Percentiles rank a stretch among this genome's conserved stretches.
phyloP scores from a whole-genome alignment of 352 stramenopile species.

The Phytophthora rubi region DNA sequence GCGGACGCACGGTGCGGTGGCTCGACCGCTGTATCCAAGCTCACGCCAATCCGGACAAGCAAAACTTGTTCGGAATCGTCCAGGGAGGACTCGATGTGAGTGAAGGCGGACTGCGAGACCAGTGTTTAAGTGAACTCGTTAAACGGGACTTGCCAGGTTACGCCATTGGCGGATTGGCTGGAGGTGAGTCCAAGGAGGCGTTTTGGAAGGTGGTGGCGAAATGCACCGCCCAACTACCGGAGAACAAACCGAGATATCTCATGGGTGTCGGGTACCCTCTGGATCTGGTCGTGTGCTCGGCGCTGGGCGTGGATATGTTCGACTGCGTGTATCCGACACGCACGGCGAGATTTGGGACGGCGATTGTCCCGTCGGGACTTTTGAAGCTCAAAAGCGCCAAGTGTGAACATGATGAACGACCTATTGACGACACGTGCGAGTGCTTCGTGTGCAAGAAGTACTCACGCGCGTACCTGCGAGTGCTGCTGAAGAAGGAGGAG shows the following conservation, averaged over 20 bases:
- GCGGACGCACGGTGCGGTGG: conserved; percentile 93
- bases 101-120: conserved; percentile 91
- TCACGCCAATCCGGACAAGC: conserved; percentile 81
- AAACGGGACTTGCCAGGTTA: conserved; percentile 89
- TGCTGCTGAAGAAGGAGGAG: conserved; percentile 80
- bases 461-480: conserved; percentile 70
- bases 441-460: conserved; percentile 83
- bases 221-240: conserved; percentile 79
- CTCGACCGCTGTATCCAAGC: conserved; percentile 95
- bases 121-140: conserved; percentile 91
- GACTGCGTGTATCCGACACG: conserved; percentile 98
- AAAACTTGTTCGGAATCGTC: conserved; percentile 98
- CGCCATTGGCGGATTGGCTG: conserved; percentile 96
- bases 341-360: conserved; percentile 96
- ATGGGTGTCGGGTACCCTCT: conserved; percentile 98
- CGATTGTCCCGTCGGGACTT: conserved; percentile 78
- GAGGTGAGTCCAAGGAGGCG: conserved; percentile 92
- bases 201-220: conserved; percentile 96
- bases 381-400: conserved; percentile 75
- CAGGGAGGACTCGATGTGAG: conserved; percentile 95
- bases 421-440: conserved; percentile 73
- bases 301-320: conserved; percentile 97
- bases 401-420: conserved; percentile 57
- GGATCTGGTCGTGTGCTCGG: conserved; percentile 97
- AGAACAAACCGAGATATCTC: conserved; percentile 96